These are phyloP conservation scores for Articulospora tetracladia DNA, from an alignment of 495 filamentous ascomycete species.

Conservation along the genomic window DNA sequence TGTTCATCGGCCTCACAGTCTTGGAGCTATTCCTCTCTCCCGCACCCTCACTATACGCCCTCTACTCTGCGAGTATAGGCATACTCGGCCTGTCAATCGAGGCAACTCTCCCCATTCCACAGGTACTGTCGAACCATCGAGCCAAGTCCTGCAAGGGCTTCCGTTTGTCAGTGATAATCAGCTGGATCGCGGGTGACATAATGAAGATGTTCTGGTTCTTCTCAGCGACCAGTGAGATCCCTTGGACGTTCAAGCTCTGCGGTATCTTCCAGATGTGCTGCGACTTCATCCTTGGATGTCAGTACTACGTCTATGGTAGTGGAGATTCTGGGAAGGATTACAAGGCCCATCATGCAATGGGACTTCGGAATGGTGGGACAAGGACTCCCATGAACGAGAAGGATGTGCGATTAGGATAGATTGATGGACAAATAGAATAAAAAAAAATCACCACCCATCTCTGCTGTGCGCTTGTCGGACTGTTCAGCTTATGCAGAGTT, in stretches of 20 bases:
- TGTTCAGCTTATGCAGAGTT: neutral
- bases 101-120: constrained; percentile 84
- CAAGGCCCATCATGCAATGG: constrained; percentile 18
- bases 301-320: constrained; percentile 80
- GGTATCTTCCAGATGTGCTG: constrained; percentile 88
- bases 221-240: constrained; percentile 65
- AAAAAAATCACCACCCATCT: neutral
- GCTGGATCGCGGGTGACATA: constrained; percentile 85
- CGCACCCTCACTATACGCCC: constrained; percentile 48
- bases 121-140: constrained; percentile 76
- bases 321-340: constrained; percentile 25
- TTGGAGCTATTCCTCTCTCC: constrained; percentile 72
- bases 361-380: neutral
- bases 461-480: too few relatives aligned
- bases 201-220: constrained; percentile 98
- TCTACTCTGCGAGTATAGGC: constrained; percentile 71
- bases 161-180: constrained; percentile 75
- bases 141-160: constrained; percentile 86
- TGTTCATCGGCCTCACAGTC: constrained; percentile 58
- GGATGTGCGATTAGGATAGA: constrained; percentile 22
- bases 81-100: constrained; percentile 84
- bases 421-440: constrained; percentile 1
- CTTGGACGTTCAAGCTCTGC: constrained; percentile 86
- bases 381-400: constrained; percentile 22
- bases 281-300: constrained; percentile 77